Base-by-base conservation (phyloP, 176 grass and related monocot species). In the Oryza australiensis region DNA sequence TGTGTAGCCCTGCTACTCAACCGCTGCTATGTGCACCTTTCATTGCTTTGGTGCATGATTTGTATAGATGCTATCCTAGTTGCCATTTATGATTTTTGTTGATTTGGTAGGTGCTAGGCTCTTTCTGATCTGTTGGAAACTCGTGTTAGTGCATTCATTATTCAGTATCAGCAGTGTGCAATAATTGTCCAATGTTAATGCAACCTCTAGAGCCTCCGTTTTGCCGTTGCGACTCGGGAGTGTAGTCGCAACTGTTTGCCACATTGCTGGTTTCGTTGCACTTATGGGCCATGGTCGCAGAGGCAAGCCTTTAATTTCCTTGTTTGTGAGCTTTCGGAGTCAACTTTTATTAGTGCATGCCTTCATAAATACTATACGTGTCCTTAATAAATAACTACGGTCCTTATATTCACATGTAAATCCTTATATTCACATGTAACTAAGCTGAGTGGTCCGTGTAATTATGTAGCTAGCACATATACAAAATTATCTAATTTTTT, bases 21-120 rank as follows among this genome's bases (percentile, higher is more conserved):
- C 45, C 38, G 53, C 66, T 65, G 74, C 16, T 46, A 15, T 68
- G 16, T 57, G 69, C 62, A 68, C 24, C 59, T 23, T 67, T 80
- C 43, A 43, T 74, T 73, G 70, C 35, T 68, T 30, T 0, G 49
- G 62, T 42, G 76, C 64, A 30, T 37, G n/a, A 34, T 84, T 64
- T 88, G 87, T 88, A 88, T 42, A 89, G 87, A 84, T 12, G n/a
- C 32, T 37, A 3, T 45, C 33, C 9, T 72, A 70, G 48, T 37
- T 59, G 62, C 18, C 55, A 49, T 27, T 26, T 62, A 70, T 38
- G 22, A 8, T 26, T 51, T 74, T 12, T 53, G 20, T 72, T 49
- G 10, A 34, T 72, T 62, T 64, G 22, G 53, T 72, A 45, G 59
- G 20, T 3, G 64, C n/a, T 78, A 72, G 65, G 24, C 28, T 66